Conservation (phyloP, 306 rosid species). For the Calophaca sinica region DNA sequence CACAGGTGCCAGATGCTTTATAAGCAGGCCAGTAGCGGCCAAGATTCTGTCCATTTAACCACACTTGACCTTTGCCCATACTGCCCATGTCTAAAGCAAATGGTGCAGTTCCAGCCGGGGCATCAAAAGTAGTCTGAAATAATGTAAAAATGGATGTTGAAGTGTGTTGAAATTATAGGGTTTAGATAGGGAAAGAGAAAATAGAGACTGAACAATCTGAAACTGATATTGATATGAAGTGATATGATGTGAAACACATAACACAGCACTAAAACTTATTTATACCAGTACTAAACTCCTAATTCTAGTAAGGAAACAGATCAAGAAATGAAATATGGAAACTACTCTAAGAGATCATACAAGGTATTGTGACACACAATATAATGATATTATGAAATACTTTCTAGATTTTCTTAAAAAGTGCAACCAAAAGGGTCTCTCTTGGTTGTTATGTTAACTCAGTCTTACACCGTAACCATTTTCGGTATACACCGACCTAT, state of each 20-base stretch:
- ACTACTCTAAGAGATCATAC: too few species aligned
- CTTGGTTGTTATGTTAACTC: too few species aligned
- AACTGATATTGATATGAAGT: not conserved
- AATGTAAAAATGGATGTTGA: conserved; percentile 26
- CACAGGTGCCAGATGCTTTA: conserved; percentile 83
- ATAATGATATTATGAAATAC: too few species aligned
- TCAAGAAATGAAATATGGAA: too few species aligned
- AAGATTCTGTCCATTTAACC: conserved; percentile 86
- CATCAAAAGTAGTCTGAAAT: conserved; percentile 83
- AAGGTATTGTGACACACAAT: too few species aligned
- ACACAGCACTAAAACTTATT: too few species aligned
- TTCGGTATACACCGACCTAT: too few species aligned
- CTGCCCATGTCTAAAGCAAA: conserved; percentile 88
- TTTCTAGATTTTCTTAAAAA: too few species aligned
- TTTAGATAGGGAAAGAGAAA: not conserved
- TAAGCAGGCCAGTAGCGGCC: conserved; percentile 99
- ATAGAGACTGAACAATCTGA: not conserved
- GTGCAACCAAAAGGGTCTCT: too few species aligned
- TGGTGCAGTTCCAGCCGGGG: conserved; percentile 85
- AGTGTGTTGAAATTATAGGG: not conserved
- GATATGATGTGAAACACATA: not conserved
- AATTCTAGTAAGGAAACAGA: too few species aligned
- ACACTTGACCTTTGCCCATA: conserved; percentile 97
- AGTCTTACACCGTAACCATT: too few species aligned
- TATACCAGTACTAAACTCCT: too few species aligned